Evolutionary conservation across 2,329 filamentous ascomycete species (phyloP), one percentile per base, ranked within the genome.

Genomic region (Daldinia sp.): DNA sequence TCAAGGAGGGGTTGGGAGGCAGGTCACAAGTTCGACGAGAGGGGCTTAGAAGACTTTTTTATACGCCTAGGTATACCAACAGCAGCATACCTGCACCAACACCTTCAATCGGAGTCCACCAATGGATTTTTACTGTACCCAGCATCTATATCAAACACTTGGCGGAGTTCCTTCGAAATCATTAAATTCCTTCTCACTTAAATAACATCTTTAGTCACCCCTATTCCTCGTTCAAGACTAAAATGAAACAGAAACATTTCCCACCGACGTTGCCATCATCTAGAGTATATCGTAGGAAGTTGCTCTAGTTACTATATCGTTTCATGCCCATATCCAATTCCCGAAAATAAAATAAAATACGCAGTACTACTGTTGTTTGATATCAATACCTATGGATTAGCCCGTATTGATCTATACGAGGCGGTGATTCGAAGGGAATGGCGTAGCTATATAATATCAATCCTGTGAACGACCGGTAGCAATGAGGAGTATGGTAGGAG

Each of bases 321-420:
- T 2, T 27, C 11, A n/a, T 7, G 15, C 5, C 13, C 5, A n/a
- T 8, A 13, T 8, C 21, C 39, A 11, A 23, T 13, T 13, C 11
- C 32, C 11, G 11, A 1, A 25, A 43, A 25, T 9, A n/a, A 43
- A 15, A n/a, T 25, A 8, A 1, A 13, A 21, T 11, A 25, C 11
- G n/a, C n/a, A n/a, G n/a, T n/a, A n/a, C 19, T 25, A 25, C 5
- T 21, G 39, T 7, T 1, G 13, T 25, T 51, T n/a, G 25, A 51
- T 51, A n/a, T 17, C 8, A 9, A 8, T 8, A 4, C 5, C 13
- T 21, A 30, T 54, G 49, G 11, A 55, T 10, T 5, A 50, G 45
- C 6, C 62, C 62, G 13, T 64, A 64, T 30, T 64, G 49, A 34
- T 58, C 53, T 3, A 34, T 25, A n/a, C 11, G 47, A n/a, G 29